Evolutionary conservation across 1,139 yeast species (phyloP).

Genomic region (Geotrichum fermentans): DNA sequence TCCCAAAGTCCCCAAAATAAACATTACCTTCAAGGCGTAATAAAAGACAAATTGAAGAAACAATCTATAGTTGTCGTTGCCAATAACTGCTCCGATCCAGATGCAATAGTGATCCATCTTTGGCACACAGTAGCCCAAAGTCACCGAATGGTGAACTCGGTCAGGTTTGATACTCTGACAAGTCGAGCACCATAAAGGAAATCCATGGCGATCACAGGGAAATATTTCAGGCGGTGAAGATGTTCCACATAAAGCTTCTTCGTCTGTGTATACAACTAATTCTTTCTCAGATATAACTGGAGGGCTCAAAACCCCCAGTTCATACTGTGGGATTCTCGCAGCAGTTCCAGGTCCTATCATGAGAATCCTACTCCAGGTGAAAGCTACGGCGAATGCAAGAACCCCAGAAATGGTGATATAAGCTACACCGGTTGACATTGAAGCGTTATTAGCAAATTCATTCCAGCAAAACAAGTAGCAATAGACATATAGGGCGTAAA

Average conservation of each 20-base stretch:
- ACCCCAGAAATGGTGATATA: constrained; percentile 29
- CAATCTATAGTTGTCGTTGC: constrained; percentile 67
- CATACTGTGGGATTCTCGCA: constrained; percentile 5
- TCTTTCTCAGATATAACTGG: background rate
- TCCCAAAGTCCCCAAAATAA: background rate
- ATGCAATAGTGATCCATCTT: constrained; percentile 78
- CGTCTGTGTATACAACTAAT: background rate
- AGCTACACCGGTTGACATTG: constrained; percentile 32
- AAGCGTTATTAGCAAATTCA: constrained; percentile 18
- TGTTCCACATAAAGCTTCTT: background rate
- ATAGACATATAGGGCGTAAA: constrained; percentile 35
- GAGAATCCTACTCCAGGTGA: constrained; percentile 29
- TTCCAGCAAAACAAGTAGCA: constrained; percentile 36
- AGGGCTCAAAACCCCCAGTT: background rate
- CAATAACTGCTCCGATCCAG: constrained; percentile 85
- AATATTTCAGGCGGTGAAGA: constrained; percentile 28
- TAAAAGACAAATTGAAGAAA: constrained; percentile 54
- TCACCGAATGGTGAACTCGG: constrained; percentile 73
- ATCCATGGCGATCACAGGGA: constrained; percentile 42
- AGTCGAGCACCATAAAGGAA: constrained; percentile 58
- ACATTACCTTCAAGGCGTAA: background rate
- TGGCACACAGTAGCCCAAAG: constrained; percentile 64
- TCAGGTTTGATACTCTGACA: constrained; percentile 86
- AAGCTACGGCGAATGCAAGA: constrained; percentile 22
- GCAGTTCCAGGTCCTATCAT: constrained; percentile 36